phyloP scores from a whole-genome alignment of 805 yeast species.

The Allodekkera sacchari region DNA sequence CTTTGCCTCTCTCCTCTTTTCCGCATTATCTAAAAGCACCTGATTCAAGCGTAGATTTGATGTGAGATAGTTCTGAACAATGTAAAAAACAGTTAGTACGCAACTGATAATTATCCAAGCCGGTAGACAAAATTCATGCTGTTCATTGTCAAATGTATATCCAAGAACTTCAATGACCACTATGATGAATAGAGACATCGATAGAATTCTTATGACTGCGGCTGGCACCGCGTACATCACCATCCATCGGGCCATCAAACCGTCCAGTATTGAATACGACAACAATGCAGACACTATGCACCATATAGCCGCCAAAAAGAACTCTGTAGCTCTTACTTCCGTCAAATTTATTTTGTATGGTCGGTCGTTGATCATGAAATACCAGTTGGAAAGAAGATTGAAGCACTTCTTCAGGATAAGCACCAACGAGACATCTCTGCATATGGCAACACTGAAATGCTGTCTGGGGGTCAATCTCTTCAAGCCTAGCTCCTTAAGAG shows the following conservation, averaged over 20 bases:
- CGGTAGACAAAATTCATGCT: slow-evolving; percentile 58
- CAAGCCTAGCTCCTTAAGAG: slow-evolving; percentile 54
- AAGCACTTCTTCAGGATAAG: slow-evolving; percentile 21
- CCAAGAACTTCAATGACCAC: slow-evolving; percentile 62
- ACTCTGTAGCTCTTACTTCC: slow-evolving; percentile 66
- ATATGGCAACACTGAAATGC: slow-evolving; percentile 66
- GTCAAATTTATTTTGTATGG: slow-evolving; percentile 28
- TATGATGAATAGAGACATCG: slow-evolving; percentile 68
- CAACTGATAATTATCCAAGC: slow-evolving; percentile 92
- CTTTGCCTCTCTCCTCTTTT: background rate
- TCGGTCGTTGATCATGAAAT: slow-evolving; percentile 13
- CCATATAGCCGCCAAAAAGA: slow-evolving; percentile 83
- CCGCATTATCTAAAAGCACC: slow-evolving; percentile 1
- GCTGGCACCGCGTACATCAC: slow-evolving; percentile 84
- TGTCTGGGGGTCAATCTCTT: slow-evolving; percentile 67
- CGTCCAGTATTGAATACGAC: slow-evolving; percentile 77
- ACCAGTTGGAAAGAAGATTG: slow-evolving; percentile 20
- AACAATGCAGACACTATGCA: slow-evolving; percentile 81
- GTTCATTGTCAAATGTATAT: slow-evolving; percentile 59
- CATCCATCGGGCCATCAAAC: slow-evolving; percentile 89
- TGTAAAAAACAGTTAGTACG: slow-evolving; percentile 69
- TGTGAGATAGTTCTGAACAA: slow-evolving; percentile 81
- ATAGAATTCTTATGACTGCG: slow-evolving; percentile 77
- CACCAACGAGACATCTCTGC: slow-evolving; percentile 63
- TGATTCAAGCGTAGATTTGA: slow-evolving; percentile 47